Percentiles rank a stretch among this genome's conserved stretches.
Conservation (phyloP, 2,329 filamentous ascomycete genomes). For the Colletotrichum limetticola region DNA sequence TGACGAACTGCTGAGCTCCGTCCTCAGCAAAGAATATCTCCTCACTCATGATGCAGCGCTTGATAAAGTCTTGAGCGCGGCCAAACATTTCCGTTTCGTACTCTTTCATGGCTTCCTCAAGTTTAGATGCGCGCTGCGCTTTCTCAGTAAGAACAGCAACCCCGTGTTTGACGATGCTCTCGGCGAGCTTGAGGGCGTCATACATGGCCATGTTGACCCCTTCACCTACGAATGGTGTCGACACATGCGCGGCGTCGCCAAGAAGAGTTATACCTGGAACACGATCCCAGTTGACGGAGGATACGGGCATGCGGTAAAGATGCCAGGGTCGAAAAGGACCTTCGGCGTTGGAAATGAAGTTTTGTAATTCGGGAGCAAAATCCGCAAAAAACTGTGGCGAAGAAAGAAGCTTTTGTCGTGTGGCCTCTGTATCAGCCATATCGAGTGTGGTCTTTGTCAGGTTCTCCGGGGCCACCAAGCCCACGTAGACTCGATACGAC, state of each 20-base stretch:
- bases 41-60: background rate
- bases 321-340: constrained; percentile 15
- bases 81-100: constrained; percentile 19
- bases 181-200: constrained; percentile 5
- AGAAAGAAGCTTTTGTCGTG: background rate
- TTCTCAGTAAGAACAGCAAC: background rate
- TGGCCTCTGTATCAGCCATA: background rate
- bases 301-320: constrained; percentile 17
- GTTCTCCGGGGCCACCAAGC: constrained; percentile 2
- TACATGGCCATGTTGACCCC: constrained; percentile 23
- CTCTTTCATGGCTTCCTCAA: constrained; percentile 4
- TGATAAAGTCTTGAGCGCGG: constrained; percentile 1
- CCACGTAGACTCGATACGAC: constrained; percentile 13
- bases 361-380: background rate
- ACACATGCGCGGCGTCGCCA: constrained; percentile 19
- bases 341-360: background rate
- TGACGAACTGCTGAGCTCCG: background rate
- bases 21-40: constrained; percentile 5
- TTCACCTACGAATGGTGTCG: constrained; percentile 21
- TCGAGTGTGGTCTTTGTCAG: background rate
- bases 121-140: no score
- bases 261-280: constrained; percentile 13
- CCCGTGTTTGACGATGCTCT: constrained; percentile 1
- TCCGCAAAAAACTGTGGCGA: background rate
- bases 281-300: constrained; percentile 1